Base-by-base conservation (phyloP, 2,329 filamentous ascomycete genomes). In the Cercospora sesami region DNA sequence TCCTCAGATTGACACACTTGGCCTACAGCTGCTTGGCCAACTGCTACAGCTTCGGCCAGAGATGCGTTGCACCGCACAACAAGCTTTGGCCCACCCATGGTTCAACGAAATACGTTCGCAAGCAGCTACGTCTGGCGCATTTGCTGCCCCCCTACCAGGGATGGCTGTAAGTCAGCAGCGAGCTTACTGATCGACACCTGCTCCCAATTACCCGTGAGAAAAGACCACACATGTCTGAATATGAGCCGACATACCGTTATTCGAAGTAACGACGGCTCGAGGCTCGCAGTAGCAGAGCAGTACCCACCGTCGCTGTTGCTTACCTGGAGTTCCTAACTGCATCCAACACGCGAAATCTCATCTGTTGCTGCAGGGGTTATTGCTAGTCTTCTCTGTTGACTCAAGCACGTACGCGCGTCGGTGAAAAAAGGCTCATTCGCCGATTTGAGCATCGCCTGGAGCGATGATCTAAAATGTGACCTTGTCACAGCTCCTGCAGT, bases 41-140 rank as follows among this genome's bases (percentile, higher is more conserved):
- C 96, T 99, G 92, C 87, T 99, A 31, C 94, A 98, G 79, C 83
- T 98, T 64, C 88, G 94, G 33, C 95, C 95, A 0, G 95, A 99
- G 81, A 89, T 96, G 80, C 89, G 95, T 65, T 91, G 97, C 77
- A 94, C 91, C 74, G 95, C 95, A 1, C 86, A 90, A 62, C 92
- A 96, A 71, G 94, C 95, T 3, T 84, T 98, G 48, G 86, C 90
- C 73, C 95, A 99, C 79, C 92, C 91, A 0, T 99, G 95, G 95
- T 99, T 99, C 82, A 87, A 85, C 71, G 91, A 94, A 74, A 79
- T 93, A 14, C 68, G 73, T 10, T 72, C 69, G 16, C 67, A 68
- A 31, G 67, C 69, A 39, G 69, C 72, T 31, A 69, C 68, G 23
- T 72, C 72, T 45, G 68, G 68, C 16, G 71, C 69, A 31, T 75